Evolutionary conservation across 2,329 filamentous ascomycete species (phyloP).

Genomic region (Chrysoporthe austroafricana): DNA sequence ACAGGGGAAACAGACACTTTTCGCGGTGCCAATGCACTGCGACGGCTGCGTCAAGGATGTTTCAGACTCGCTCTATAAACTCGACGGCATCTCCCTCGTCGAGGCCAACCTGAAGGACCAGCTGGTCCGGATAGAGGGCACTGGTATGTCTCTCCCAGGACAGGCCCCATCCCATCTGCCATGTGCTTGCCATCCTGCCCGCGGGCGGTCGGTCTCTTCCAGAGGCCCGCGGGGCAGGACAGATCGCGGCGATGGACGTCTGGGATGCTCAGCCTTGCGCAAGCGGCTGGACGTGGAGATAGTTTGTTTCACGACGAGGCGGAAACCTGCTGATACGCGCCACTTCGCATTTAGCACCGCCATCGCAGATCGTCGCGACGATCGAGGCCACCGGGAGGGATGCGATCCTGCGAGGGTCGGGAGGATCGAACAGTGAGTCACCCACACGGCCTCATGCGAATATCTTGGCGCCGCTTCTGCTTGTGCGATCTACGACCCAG

Average conservation of each 20-base stretch:
- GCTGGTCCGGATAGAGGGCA: constrained; percentile 83
- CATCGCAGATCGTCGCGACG: constrained; percentile 84
- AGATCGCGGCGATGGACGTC: neutral
- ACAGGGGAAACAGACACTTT: constrained; percentile 70
- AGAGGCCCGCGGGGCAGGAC: neutral
- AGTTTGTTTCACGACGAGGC: neutral
- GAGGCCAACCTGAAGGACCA: constrained; percentile 82
- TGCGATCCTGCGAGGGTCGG: constrained; percentile 90
- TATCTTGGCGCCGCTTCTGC: neutral
- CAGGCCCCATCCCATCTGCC: neutral
- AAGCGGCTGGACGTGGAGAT: neutral
- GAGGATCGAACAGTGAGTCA: constrained; percentile 77
- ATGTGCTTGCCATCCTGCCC: neutral
- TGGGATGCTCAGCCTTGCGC: neutral
- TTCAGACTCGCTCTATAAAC: constrained; percentile 74
- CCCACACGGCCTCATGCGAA: constrained; percentile 20
- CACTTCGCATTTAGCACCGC: constrained; percentile 61
- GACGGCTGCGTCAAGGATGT: constrained; percentile 87
- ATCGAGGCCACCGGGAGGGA: constrained; percentile 91
- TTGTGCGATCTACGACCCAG: neutral
- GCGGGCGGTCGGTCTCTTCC: neutral
- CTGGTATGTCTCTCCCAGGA: constrained; percentile 53
- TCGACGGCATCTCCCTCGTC: constrained; percentile 81
- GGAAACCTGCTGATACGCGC: constrained; percentile 18
- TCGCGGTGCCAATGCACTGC: constrained; percentile 93